Evolutionary conservation across 179 eudicot species (phyloP).

Genomic region (Camellia oleifera): DNA sequence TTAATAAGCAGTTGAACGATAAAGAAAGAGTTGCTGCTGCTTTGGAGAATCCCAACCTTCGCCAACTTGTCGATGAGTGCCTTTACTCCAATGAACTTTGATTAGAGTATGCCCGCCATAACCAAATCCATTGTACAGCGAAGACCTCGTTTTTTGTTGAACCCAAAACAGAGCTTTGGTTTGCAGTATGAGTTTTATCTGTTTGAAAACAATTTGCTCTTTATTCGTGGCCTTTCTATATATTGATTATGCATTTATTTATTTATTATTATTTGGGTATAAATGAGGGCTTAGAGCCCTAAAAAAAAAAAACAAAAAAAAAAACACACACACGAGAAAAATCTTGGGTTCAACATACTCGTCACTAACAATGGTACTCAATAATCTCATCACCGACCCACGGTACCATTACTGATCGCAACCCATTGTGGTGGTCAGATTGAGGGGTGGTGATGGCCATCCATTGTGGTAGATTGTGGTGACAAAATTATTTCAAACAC

Average conservation of each 20-base stretch:
- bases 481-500: no score
- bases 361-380: no score
- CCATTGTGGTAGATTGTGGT: no score
- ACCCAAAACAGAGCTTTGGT: not conserved
- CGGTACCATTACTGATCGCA: no score
- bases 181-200: not conserved
- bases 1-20: conserved; percentile 91
- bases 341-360: no score
- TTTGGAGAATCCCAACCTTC: conserved; percentile 75
- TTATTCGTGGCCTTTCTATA: not conserved
- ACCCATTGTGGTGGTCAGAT: no score
- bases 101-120: conserved; percentile 11
- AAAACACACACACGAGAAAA: no score
- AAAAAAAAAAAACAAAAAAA: no score
- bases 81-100: conserved; percentile 49
- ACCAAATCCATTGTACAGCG: conserved; percentile 22
- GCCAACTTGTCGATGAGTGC: conserved; percentile 88
- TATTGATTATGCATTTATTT: not conserved
- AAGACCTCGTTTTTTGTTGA: not conserved
- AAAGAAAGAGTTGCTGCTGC: conserved; percentile 95
- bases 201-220: not conserved
- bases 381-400: no score
- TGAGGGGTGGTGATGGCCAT: no score
- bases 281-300: no score
- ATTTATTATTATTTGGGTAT: no score